Evolutionary conservation across 805 yeast species (phyloP).

Genomic region (Torulaspora gathmanii): DNA sequence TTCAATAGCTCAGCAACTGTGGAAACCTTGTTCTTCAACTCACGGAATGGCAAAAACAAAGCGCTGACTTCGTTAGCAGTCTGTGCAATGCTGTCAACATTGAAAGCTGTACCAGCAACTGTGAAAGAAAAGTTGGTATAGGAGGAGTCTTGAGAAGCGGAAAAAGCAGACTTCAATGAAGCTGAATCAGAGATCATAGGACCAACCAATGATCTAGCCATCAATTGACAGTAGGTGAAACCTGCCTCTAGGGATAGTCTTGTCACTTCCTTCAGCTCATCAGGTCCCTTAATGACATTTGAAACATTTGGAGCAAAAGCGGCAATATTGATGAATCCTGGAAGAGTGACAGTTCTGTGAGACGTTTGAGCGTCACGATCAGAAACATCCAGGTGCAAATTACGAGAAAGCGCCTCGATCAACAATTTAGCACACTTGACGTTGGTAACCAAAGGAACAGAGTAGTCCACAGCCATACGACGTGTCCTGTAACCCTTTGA

Average conservation of each 20-base stretch:
- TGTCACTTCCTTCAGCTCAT: slow-evolving; percentile 62
- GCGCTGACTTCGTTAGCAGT: slow-evolving; percentile 68
- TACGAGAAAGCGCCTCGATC: slow-evolving; percentile 87
- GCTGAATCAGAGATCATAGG: slow-evolving; percentile 59
- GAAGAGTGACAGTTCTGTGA: slow-evolving; percentile 72
- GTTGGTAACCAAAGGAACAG: slow-evolving; percentile 95
- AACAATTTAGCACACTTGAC: slow-evolving; percentile 95
- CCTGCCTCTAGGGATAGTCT: slow-evolving; percentile 76
- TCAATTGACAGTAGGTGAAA: slow-evolving; percentile 76
- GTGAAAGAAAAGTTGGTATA: slow-evolving; percentile 79
- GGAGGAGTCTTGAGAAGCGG: slow-evolving; percentile 50
- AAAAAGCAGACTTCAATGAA: slow-evolving; percentile 58
- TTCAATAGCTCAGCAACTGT: slow-evolving; percentile 74
- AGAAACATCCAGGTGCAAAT: slow-evolving; percentile 58
- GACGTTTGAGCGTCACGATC: slow-evolving; percentile 87
- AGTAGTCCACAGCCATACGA: slow-evolving; percentile 99
- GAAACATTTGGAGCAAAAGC: slow-evolving; percentile 70
- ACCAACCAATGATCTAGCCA: slow-evolving; percentile 65
- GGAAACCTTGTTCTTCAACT: slow-evolving; percentile 66
- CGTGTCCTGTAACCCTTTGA: slow-evolving; percentile 97
- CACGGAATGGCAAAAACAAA: slow-evolving; percentile 75
- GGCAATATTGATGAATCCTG: slow-evolving; percentile 81
- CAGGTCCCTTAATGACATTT: slow-evolving; percentile 40
- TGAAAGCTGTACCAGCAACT: slow-evolving; percentile 74
- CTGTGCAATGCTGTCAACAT: slow-evolving; percentile 56